Conservation (phyloP, 23 red algal species). For the Gracilaria gracilis region DNA sequence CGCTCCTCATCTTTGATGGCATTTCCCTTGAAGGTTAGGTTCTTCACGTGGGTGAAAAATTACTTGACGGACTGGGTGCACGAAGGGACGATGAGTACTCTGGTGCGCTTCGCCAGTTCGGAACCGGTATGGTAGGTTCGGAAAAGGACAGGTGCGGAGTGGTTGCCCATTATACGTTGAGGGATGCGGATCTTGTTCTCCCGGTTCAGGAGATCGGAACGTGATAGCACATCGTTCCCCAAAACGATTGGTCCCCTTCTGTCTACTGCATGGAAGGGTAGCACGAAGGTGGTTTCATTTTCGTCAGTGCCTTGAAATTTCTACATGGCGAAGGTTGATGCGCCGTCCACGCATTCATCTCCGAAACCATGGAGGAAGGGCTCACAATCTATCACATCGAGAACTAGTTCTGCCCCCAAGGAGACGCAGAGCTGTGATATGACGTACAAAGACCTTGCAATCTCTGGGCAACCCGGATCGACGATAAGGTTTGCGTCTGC, state of each 20-base stretch:
- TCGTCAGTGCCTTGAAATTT: background rate
- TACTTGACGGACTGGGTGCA: background rate
- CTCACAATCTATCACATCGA: background rate
- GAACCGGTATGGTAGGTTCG: constrained; percentile 7
- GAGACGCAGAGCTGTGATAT: background rate
- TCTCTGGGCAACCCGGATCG: too few species aligned
- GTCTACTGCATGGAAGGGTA: background rate
- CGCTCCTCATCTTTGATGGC: background rate
- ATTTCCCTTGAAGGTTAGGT: background rate
- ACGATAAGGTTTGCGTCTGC: too few species aligned
- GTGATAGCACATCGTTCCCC: background rate
- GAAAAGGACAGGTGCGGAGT: background rate
- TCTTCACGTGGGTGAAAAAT: background rate
- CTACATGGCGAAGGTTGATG: constrained; percentile 12
- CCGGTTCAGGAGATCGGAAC: background rate
- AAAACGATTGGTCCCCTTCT: background rate
- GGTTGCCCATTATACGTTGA: background rate
- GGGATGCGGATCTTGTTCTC: constrained; percentile 1
- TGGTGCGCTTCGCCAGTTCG: background rate
- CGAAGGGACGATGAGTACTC: background rate
- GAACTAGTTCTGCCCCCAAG: background rate
- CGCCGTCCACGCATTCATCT: background rate
- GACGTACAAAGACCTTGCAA: too few species aligned
- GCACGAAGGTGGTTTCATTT: background rate
- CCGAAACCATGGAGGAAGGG: background rate